Evolutionary conservation across 768 basidiomycete genomes (phyloP).

Genomic region (Trametes elegans): DNA sequence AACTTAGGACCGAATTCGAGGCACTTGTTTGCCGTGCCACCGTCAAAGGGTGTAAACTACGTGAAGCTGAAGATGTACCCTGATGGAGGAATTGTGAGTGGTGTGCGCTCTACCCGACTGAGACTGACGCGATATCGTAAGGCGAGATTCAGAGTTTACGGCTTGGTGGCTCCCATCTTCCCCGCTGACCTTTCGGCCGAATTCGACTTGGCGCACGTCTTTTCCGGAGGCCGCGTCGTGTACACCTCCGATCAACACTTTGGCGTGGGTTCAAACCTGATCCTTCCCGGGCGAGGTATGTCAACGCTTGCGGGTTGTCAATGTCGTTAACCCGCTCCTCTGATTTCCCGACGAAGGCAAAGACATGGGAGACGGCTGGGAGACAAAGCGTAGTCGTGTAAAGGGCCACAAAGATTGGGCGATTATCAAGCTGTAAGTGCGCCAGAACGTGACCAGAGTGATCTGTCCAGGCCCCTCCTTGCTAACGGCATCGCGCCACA

Average conservation of each 20-base stretch:
- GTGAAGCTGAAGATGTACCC: conserved; percentile 95
- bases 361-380: conserved; percentile 99
- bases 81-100: conserved; percentile 91
- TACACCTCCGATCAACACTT: conserved; percentile 93
- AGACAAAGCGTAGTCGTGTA: conserved; percentile 84
- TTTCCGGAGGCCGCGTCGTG: conserved; percentile 83
- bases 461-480: neutral
- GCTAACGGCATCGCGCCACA: conserved; percentile 28
- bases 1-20: conserved; percentile 80
- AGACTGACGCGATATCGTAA: conserved; percentile 29
- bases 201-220: conserved; percentile 90
- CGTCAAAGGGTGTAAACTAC: conserved; percentile 57
- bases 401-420: conserved; percentile 89
- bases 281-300: conserved; percentile 82
- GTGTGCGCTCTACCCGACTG: neutral
- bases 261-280: conserved; percentile 86
- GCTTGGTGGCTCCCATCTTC: conserved; percentile 65
- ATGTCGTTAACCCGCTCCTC: neutral
- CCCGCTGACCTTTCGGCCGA: conserved; percentile 44
- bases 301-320: conserved; percentile 1
- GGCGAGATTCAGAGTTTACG: conserved; percentile 94
- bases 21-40: conserved; percentile 79
- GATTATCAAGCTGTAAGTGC: conserved; percentile 78
- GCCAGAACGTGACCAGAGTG: too few relatives aligned
- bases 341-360: conserved; percentile 45